phyloP scores from a whole-genome alignment of 257 asterid genomes.

The Solanum ossicruentum region DNA sequence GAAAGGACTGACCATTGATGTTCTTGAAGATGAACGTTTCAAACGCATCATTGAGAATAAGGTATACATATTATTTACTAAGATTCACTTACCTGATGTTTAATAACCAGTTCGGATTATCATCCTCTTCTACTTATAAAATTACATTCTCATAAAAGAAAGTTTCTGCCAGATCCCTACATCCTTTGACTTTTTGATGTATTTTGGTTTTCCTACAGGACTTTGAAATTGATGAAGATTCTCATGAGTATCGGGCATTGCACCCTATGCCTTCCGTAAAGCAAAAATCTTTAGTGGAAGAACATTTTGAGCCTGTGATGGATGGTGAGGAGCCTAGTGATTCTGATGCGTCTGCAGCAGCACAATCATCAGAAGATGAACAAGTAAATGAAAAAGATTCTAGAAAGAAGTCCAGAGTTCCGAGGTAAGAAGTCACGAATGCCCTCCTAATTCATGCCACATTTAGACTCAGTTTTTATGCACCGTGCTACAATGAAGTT shows the following conservation, averaged over 20 bases:
- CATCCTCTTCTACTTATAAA: background rate
- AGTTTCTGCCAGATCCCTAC: background rate
- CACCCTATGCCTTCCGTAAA: slow-evolving; percentile 65
- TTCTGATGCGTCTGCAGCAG: slow-evolving; percentile 38
- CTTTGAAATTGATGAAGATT: slow-evolving; percentile 65
- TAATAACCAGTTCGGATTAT: background rate
- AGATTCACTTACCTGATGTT: background rate
- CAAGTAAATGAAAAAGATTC: slow-evolving; percentile 28
- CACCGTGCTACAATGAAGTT: background rate
- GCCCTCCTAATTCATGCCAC: background rate
- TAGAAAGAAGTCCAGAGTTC: slow-evolving; percentile 36
- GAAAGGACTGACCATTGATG: slow-evolving; percentile 59
- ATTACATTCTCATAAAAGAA: background rate
- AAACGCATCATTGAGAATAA: slow-evolving; percentile 36
- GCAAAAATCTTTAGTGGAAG: slow-evolving; percentile 56
- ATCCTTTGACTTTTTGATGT: background rate
- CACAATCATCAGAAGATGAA: slow-evolving; percentile 43
- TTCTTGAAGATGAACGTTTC: slow-evolving; percentile 71
- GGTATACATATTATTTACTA: slow-evolving; percentile 25
- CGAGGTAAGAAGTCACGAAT: slow-evolving; percentile 34
- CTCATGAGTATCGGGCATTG: slow-evolving; percentile 56
- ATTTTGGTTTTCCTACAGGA: slow-evolving; percentile 36
- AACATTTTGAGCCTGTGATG: slow-evolving; percentile 63
- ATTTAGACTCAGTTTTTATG: background rate
- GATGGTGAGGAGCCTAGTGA: slow-evolving; percentile 51